phyloP scores from a whole-genome alignment of 768 basidiomycete species.

The Hypholoma fasciculare region DNA sequence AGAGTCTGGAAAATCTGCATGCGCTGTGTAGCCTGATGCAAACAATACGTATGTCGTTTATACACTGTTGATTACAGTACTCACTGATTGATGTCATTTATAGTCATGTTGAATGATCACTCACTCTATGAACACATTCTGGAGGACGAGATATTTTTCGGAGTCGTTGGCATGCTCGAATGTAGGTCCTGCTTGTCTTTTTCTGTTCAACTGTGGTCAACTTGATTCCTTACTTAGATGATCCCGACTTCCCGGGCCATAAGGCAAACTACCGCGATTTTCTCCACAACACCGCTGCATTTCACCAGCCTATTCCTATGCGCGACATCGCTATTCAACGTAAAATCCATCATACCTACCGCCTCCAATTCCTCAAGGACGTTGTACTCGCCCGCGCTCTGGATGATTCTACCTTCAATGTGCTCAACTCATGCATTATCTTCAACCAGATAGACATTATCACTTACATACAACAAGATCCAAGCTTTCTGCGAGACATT shows the following conservation, averaged over 20 bases:
- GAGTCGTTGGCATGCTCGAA: constrained; percentile 95
- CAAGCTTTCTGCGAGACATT: constrained; percentile 72
- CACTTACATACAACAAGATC: constrained; percentile 80
- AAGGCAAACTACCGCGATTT: constrained; percentile 98
- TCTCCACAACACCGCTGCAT: constrained; percentile 77
- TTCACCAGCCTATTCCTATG: constrained; percentile 88
- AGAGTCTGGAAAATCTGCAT: constrained; percentile 88
- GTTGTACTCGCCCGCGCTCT: constrained; percentile 94
- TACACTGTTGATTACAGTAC: not conserved
- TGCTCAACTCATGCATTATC: constrained; percentile 95
- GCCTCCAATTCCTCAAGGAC: constrained; percentile 96
- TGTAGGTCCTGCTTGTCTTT: constrained; percentile 56
- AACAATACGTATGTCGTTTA: constrained; percentile 68
- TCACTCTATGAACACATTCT: constrained; percentile 93
- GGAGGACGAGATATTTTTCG: constrained; percentile 89
- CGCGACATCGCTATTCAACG: constrained; percentile 71
- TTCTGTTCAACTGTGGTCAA: constrained; percentile 9
- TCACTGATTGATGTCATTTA: constrained; percentile 1
- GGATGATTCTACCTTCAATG: constrained; percentile 96
- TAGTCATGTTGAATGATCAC: constrained; percentile 96
- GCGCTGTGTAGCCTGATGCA: constrained; percentile 91
- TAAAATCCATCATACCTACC: constrained; percentile 97
- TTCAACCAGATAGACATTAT: constrained; percentile 99
- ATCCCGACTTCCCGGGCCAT: constrained; percentile 94
- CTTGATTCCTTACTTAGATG: constrained; percentile 53